These are phyloP conservation scores for Datura wrightii DNA, from an alignment of 257 asterid genomes.

Conservation along the genomic window DNA sequence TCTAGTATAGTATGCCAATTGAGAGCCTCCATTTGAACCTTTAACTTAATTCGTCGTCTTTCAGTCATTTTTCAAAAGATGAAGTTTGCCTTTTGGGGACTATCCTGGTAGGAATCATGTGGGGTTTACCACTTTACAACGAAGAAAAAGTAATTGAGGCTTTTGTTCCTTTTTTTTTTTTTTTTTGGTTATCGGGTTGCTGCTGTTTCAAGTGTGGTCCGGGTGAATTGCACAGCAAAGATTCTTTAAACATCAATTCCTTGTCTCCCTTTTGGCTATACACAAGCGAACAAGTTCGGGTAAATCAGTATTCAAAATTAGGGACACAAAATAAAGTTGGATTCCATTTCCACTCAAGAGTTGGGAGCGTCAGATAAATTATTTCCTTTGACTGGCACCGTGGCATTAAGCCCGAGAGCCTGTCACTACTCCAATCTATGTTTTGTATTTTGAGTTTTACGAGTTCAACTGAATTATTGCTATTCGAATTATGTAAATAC, in stretches of 20 bases:
- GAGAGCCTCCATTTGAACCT: background rate
- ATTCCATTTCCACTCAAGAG: constrained; percentile 18
- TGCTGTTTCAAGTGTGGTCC: constrained; percentile 17
- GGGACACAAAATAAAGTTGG: constrained; percentile 15
- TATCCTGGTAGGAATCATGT: background rate
- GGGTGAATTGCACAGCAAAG: background rate
- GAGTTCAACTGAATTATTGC: too few relatives aligned
- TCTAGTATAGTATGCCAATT: background rate
- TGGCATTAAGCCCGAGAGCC: background rate
- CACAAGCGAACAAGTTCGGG: background rate
- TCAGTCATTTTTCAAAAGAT: background rate
- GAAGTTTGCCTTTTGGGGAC: background rate
- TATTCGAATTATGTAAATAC: too few relatives aligned
- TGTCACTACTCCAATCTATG: too few relatives aligned
- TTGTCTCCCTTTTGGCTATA: constrained; percentile 10
- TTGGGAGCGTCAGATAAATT: background rate
- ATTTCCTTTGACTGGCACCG: background rate
- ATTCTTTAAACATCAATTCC: background rate
- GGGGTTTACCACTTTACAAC: background rate
- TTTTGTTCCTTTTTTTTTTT: background rate
- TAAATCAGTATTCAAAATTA: background rate
- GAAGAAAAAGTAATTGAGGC: constrained; percentile 3
- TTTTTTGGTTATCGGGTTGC: background rate
- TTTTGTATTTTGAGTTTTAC: too few relatives aligned
- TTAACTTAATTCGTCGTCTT: background rate